Base-by-base conservation (phyloP, 352 stramenopile species). In the Phytopythium cucurbitacearum region DNA sequence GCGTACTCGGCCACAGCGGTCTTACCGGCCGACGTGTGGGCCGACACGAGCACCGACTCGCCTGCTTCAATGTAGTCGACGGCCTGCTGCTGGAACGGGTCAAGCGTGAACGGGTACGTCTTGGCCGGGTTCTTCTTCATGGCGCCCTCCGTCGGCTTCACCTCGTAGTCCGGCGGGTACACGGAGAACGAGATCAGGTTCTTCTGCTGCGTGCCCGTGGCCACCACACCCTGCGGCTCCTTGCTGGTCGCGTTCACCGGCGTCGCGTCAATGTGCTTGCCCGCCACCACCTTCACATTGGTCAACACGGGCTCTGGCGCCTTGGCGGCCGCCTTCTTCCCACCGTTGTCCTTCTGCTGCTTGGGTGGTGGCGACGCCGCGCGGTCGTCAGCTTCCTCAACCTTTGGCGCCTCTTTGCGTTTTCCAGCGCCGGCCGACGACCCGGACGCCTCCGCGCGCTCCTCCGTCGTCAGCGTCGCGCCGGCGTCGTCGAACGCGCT, bases 1-100 rank as follows among this genome's bases (percentile, higher is more conserved):
- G 97, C 97, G 67, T 99, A 99, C 69, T 99, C 97, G 15, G 97
- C 97, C 16, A 98, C 91, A 0, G 95, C 84, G 7, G 92, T 98
- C 74, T 99, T 99, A 46, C 97, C 97, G 1, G 97, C 97, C 37
- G 93, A 99, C 4, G 97, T 99, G 64, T 99, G 97, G 1, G 97
- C 97, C 16, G 97, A 98, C 10, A 99, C 97, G 3, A 99, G 77
- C 16, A 99, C 97, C 8, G 87, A 98, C 74, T 99, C 96, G 59
- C 97, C 85, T 9, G 84, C 76, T 64, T 99, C 96, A 60, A 99
- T 98, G 67, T 97, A 98, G 36, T 91, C 76, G 37, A 99, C 89
- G 5, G 96, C 95, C 60, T 97, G 86, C 53, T 93, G 72, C 76
- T 99, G 97, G 72, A 99, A 99, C n/a, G 94, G 91, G 68, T 99